A percentile compares a stretch with the other conserved stretches of the same genome.
These are phyloP conservation scores for Erythrophleum fordii DNA, from an alignment of 306 rosid species.

Conservation along the genomic window DNA sequence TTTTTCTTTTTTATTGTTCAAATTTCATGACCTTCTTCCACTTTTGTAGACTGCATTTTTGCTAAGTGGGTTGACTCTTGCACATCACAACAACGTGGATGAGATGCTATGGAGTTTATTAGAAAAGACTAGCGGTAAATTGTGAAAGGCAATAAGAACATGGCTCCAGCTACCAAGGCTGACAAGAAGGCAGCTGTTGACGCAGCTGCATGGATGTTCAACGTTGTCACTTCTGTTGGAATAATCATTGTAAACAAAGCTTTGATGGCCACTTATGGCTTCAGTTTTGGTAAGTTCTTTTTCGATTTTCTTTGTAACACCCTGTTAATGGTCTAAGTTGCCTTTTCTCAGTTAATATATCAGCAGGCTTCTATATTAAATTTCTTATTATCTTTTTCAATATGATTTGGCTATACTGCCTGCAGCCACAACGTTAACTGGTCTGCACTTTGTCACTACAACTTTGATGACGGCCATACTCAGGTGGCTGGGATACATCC, in stretches of 20 bases:
- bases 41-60: slow-evolving; percentile 34
- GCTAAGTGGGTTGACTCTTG: slow-evolving; percentile 32
- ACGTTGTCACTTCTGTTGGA: slow-evolving; percentile 92
- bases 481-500: slow-evolving; percentile 77
- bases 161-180: slow-evolving; percentile 73
- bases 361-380: neutral
- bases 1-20: neutral
- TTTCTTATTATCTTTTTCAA: slow-evolving; percentile 8
- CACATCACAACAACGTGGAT: slow-evolving; percentile 25
- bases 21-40: slow-evolving; percentile 30
- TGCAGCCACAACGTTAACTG: slow-evolving; percentile 95
- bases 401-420: slow-evolving; percentile 30
- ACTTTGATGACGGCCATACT: slow-evolving; percentile 73
- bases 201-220: slow-evolving; percentile 92
- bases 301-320: neutral
- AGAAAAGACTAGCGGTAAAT: slow-evolving; percentile 34
- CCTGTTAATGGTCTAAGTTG: slow-evolving; percentile 30
- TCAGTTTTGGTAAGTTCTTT: slow-evolving; percentile 73
- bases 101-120: slow-evolving; percentile 41
- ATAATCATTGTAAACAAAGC: slow-evolving; percentile 87
- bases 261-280: slow-evolving; percentile 84
- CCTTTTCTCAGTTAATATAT: slow-evolving; percentile 12
- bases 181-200: slow-evolving; percentile 80
- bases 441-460: slow-evolving; percentile 80
- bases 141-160: slow-evolving; percentile 34